Conservation (phyloP, 495 filamentous ascomycete species). For the Aspergillus homomorphus region DNA sequence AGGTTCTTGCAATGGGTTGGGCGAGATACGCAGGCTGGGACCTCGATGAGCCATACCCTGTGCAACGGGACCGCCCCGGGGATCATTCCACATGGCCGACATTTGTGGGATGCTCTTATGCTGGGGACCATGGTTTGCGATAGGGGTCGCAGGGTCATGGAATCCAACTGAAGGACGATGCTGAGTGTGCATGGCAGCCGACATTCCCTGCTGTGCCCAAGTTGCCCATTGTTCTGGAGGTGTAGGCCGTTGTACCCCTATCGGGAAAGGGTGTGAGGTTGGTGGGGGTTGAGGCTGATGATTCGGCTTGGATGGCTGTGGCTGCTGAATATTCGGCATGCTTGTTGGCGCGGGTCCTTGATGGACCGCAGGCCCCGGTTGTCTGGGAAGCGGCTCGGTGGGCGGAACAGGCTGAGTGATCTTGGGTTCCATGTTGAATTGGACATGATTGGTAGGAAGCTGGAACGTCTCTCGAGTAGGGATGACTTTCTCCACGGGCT, state of each 20-base stretch:
- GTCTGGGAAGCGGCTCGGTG: background rate
- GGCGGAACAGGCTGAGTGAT: background rate
- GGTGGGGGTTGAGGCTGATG: constrained; percentile 14
- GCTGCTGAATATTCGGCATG: constrained; percentile 7
- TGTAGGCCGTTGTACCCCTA: background rate
- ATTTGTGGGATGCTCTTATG: background rate
- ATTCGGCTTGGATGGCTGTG: constrained; percentile 7
- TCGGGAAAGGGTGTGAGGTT: background rate
- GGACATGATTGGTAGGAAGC: background rate
- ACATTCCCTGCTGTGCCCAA: constrained; percentile 7
- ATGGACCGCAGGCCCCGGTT: background rate
- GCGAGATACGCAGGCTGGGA: background rate
- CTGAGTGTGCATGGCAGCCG: background rate
- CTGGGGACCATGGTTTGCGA: background rate
- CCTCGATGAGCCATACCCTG: constrained; percentile 4
- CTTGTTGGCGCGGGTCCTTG: background rate
- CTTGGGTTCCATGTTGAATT: background rate
- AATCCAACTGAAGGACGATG: constrained; percentile 2
- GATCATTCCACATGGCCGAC: background rate
- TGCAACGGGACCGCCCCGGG: background rate
- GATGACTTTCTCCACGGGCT: constrained; percentile 13
- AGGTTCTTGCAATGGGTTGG: background rate
- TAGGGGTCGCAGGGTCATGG: background rate
- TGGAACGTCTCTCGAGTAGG: background rate
- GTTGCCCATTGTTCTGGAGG: constrained; percentile 7